Base-by-base conservation (phyloP, 345 rosid species). In the Raphanus raphanistrum region DNA sequence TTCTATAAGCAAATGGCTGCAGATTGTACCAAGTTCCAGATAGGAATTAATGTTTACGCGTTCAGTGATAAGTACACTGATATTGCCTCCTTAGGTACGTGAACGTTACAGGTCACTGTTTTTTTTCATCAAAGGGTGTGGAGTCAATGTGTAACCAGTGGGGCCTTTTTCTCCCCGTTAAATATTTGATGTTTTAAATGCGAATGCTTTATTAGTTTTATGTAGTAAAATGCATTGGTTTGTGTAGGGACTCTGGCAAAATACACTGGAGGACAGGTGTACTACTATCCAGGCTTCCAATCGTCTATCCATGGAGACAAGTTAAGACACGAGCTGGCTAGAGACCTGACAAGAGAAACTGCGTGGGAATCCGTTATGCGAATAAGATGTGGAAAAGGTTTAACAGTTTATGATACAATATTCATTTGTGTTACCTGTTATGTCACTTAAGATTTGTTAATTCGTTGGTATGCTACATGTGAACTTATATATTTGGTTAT, bases 311-410 rank as follows among this genome's bases (percentile, higher is more conserved):
- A 93, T 64, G 86, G 91, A 76, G 92, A 90, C 81, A 96, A 86
- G 85, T 79, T 93, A 86, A 91, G 91, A 70, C 89, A 89, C 75
- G 99, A 96, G 83, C 80, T 96, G 70, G 82, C 90, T 68, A 88
- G 98, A 85, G 99, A 96, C 84, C 97, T 96, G 71, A 96, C 91
- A 0, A 88, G 98, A 82, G 99, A 96, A 88, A 96, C 99, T 80
- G 98, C 97, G 45, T 96, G 99, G 99, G 99, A 96, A 86, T 87
- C 98, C n/a, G 99, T 93, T 58, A 89, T 96, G 99, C 91, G 99
- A 54, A 74, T 96, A 82, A 88, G 99, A 93, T 96, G 98, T 82
- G 99, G 99, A 86, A 96, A 96, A 90, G 98, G 99, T 93, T 41
- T 57, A 81, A 54, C n/a, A 32, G 26, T 72, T 78, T 67, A 32